Conservation (phyloP, 2,329 filamentous ascomycete species). For the Epichloe sylvatica region DNA sequence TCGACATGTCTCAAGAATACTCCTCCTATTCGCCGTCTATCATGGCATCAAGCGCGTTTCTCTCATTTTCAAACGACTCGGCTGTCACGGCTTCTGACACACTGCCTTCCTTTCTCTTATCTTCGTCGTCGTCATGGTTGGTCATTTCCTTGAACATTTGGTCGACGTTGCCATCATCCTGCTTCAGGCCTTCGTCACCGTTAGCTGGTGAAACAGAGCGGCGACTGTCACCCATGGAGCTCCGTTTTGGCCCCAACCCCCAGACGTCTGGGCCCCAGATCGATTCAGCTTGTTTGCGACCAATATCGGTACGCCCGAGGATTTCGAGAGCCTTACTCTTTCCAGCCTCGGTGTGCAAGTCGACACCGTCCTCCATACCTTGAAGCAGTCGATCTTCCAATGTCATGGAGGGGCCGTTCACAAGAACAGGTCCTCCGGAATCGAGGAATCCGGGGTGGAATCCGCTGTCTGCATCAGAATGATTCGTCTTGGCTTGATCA, state of each 20-base stretch:
- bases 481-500: constrained; percentile 20
- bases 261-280: constrained; percentile 38
- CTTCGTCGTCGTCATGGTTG: constrained; percentile 35
- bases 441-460: constrained; percentile 31
- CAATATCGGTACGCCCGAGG: constrained; percentile 34
- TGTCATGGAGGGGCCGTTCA: constrained; percentile 26
- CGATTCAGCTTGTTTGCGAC: constrained; percentile 35
- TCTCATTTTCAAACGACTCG: constrained; percentile 30
- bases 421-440: constrained; percentile 28
- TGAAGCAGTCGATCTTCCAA: constrained; percentile 38
- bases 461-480: constrained; percentile 26
- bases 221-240: constrained; percentile 15
- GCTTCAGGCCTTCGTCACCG: constrained; percentile 19
- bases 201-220: constrained; percentile 15
- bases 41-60: constrained; percentile 32
- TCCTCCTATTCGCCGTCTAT: constrained; percentile 26
- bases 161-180: constrained; percentile 35
- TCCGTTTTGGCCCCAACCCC: constrained; percentile 15
- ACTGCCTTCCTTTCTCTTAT: constrained; percentile 21
- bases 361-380: constrained; percentile 31
- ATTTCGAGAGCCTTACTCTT: constrained; percentile 40
- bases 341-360: constrained; percentile 30
- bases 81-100: constrained; percentile 24
- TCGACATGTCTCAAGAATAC: neutral
- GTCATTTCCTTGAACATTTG: constrained; percentile 44